phyloP scores from a whole-genome alignment of 257 asterid genomes.

The Craterostigma plantagineum region DNA sequence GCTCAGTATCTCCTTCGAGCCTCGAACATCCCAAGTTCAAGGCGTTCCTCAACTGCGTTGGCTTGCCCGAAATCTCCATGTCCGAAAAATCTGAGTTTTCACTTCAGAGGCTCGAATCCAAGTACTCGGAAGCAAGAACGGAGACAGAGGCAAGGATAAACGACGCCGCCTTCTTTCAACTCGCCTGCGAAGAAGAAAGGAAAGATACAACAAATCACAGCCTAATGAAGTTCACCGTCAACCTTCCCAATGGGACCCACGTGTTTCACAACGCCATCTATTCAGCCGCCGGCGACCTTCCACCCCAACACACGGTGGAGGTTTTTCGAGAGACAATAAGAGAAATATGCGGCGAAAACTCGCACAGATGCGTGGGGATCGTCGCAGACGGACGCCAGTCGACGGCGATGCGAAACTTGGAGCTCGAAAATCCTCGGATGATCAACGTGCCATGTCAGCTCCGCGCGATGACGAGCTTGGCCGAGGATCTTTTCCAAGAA shows the following conservation, averaged over 20 bases:
- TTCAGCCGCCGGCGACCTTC: conserved; percentile 29
- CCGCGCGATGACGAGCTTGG: conserved; percentile 50
- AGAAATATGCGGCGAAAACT: conserved; percentile 52
- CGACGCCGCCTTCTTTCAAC: conserved; percentile 93
- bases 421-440: conserved; percentile 87
- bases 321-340: conserved; percentile 66
- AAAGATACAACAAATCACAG: conserved; percentile 23
- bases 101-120: conserved; percentile 50
- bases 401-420: conserved; percentile 60
- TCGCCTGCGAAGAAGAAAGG: conserved; percentile 53
- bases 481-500: conserved; percentile 65
- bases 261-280: conserved; percentile 63
- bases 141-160: conserved; percentile 72
- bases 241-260: conserved; percentile 90
- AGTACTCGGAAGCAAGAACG: conserved; percentile 46
- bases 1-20: conserved; percentile 60
- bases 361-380: conserved; percentile 76
- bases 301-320: no score
- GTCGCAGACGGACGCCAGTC: conserved; percentile 79
- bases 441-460: conserved; percentile 74
- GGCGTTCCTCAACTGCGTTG: conserved; percentile 68
- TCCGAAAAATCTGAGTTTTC: conserved; percentile 38
- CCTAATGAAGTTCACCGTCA: conserved; percentile 58
- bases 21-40: conserved; percentile 93
- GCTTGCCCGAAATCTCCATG: conserved; percentile 50